Conservation (phyloP, 2,329 filamentous ascomycete species). For the Thermothelomyces thermophilus region DNA sequence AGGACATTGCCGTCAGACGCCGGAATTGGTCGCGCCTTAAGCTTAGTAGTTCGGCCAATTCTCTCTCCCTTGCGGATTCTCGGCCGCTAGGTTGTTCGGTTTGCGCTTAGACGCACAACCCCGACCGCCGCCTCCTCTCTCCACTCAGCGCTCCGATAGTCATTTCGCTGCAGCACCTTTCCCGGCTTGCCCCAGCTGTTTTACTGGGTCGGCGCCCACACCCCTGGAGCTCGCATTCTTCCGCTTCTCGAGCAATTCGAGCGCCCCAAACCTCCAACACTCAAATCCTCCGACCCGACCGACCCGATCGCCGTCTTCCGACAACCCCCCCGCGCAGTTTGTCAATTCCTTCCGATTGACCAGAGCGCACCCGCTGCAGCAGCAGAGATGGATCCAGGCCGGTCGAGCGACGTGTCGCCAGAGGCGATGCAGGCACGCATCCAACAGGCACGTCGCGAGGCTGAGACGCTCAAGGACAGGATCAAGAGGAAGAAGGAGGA, state of each 20-base stretch:
- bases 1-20: neutral
- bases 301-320: conserved; percentile 17
- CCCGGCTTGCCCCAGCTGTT: conserved; percentile 24
- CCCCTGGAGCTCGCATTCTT: conserved; percentile 29
- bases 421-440: conserved; percentile 89
- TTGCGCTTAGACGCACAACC: conserved; percentile 6
- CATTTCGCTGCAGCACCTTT: conserved; percentile 27
- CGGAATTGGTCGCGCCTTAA: neutral
- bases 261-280: conserved; percentile 15
- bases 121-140: conserved; percentile 20
- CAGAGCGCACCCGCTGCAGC: conserved; percentile 15
- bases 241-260: conserved; percentile 17
- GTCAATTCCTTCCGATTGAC: conserved; percentile 18
- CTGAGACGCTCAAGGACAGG: conserved; percentile 93
- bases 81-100: conserved; percentile 6
- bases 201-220: conserved; percentile 23
- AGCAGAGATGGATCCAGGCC: conserved; percentile 46
- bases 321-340: conserved; percentile 7
- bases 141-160: conserved; percentile 24
- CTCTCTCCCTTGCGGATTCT: neutral
- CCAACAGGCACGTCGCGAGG: conserved; percentile 88
- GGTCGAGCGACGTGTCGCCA: conserved; percentile 57
- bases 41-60: neutral
- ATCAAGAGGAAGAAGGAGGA: conserved; percentile 99
- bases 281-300: conserved; percentile 1